Evolutionary conservation across 345 rosid species (phyloP).

Genomic region (Mangifera indica): DNA sequence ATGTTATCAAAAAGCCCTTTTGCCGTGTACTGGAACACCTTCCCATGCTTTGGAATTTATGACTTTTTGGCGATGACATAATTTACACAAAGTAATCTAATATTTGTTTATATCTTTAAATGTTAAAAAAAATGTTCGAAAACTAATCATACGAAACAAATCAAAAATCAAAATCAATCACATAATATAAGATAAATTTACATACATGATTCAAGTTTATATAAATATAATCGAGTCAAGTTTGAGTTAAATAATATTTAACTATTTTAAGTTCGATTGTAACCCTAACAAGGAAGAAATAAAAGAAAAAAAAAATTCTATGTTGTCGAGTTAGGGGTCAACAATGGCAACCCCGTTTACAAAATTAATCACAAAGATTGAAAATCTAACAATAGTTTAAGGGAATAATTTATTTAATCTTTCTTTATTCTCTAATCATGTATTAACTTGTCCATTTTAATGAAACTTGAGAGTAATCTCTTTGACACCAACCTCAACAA

Average conservation of each 20-base stretch:
- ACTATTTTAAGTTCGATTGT: too few relatives aligned
- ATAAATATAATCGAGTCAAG: too few relatives aligned
- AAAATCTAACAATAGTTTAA: background rate
- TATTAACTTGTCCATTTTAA: background rate
- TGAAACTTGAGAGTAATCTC: conserved; percentile 14
- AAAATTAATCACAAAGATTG: background rate
- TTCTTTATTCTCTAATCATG: conserved; percentile 12
- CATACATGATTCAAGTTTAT: too few relatives aligned
- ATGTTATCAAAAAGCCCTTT: background rate
- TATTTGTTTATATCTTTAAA: too few relatives aligned
- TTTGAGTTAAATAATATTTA: too few relatives aligned
- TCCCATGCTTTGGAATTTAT: background rate
- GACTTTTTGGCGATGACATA: background rate
- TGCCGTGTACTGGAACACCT: background rate
- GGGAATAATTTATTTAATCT: conserved; percentile 1
- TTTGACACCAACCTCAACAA: conserved; percentile 20
- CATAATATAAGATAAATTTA: too few relatives aligned
- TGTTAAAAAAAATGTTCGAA: too few relatives aligned
- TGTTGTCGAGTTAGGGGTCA: conserved; percentile 18
- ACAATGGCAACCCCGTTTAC: conserved; percentile 3
- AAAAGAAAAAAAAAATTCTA: background rate
- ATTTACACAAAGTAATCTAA: background rate
- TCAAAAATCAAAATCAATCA: too few relatives aligned
- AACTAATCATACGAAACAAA: too few relatives aligned
- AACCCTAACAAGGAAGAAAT: background rate